Evolutionary conservation across 1,284 basidiomycete species (phyloP), one percentile per base, ranked within the genome.

Genomic region (Garcileccinum viscosum): DNA sequence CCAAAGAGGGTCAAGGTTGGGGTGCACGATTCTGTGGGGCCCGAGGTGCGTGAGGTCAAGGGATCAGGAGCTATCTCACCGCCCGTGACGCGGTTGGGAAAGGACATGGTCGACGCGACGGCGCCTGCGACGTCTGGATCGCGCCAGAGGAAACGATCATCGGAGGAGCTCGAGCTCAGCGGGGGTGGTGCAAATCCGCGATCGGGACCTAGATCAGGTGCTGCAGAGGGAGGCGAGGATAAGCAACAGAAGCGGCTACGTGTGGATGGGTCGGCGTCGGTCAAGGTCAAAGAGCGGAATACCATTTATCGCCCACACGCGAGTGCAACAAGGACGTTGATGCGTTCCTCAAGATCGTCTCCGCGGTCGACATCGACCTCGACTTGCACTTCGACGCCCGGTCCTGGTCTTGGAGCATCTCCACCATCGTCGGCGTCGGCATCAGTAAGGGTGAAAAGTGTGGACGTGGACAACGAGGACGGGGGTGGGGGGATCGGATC

Each of bases 91-190:
- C 32, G 12, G 9, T 30, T 44, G 9, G 47, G 32, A 44, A 70
- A 70, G 19, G 69, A 62, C 4, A 38, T 37, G 37, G 66, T 69
- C 8, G 63, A 67, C 0, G n/a, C 62, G 15, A 58, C 47, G 9
- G 40, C 40, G 5, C 38, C 66, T 50, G 27, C 47, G 47, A 50
- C 24, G 14, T 60, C 72, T 1, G 11, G 47, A 1, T 56, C 78
- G 14, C 78, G 77, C 7, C 77, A 81, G 66, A 76, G 77, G n/a
- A 78, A 78, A 69, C 78, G 80, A 19, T 81, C 77, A 17, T 78
- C 78, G 15, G 77, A 78, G 70, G 77, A 78, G 53, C 70, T 78
- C 32, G 78, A 78, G 0, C 61, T 71, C 40, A 63, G 62, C 47
- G 71, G 32, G 30, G 12, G 66, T 4, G 47, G 66, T 22, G 42